A percentile compares a stretch with the other conserved stretches of the same genome.
Conservation (phyloP, 805 yeast species). For the Allodekkera sacchari region DNA sequence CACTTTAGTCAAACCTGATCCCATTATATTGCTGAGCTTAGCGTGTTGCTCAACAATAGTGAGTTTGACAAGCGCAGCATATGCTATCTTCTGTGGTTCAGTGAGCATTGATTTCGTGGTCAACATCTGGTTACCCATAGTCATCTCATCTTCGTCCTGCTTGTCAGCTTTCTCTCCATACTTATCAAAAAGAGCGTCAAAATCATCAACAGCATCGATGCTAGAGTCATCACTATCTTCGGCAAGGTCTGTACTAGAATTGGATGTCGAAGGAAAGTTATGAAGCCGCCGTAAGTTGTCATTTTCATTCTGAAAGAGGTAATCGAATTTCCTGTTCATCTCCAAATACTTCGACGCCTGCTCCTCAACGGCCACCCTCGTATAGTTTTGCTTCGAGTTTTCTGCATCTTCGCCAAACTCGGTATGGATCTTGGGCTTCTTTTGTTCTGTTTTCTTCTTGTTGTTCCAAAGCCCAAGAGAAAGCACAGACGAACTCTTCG, state of each 20-base stretch:
- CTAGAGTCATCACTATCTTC: slow-evolving; percentile 16
- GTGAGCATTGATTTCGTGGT: slow-evolving; percentile 74
- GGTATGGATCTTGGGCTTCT: slow-evolving; percentile 33
- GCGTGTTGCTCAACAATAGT: slow-evolving; percentile 75
- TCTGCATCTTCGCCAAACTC: background rate
- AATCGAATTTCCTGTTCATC: slow-evolving; percentile 45
- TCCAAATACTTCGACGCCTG: slow-evolving; percentile 66
- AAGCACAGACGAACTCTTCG: too few relatives aligned
- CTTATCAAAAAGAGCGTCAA: slow-evolving; percentile 4
- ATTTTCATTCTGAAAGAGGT: slow-evolving; percentile 32
- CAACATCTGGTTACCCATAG: slow-evolving; percentile 58
- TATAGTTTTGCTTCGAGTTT: slow-evolving; percentile 56
- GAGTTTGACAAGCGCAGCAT: slow-evolving; percentile 76
- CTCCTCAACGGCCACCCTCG: slow-evolving; percentile 79
- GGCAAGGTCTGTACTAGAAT: background rate
- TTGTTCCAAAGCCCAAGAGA: too few relatives aligned
- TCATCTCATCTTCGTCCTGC: slow-evolving; percentile 26
- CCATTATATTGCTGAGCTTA: slow-evolving; percentile 54
- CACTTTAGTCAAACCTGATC: slow-evolving; percentile 42
- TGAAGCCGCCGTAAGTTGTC: slow-evolving; percentile 25
- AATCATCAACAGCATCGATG: slow-evolving; percentile 19
- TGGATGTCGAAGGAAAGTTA: slow-evolving; percentile 5
- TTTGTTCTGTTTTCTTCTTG: background rate
- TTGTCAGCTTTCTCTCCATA: slow-evolving; percentile 8
- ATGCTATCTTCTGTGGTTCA: slow-evolving; percentile 85